Percentiles rank a stretch among this genome's conserved stretches.
These are phyloP conservation scores for Rhexocercosporidium sp. DNA, from an alignment of 2,329 filamentous ascomycete species.

Conservation along the genomic window DNA sequence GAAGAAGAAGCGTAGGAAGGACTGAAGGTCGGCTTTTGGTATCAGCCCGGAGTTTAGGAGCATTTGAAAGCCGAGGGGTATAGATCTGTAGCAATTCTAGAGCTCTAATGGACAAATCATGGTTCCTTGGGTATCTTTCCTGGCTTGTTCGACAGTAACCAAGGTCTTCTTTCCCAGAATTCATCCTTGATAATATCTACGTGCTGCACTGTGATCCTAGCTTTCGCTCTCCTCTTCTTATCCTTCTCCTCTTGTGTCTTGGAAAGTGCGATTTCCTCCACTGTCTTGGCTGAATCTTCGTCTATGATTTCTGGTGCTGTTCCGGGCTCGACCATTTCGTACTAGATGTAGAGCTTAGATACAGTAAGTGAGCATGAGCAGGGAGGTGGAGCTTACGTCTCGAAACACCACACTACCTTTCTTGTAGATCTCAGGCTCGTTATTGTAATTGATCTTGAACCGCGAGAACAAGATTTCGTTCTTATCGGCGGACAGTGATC, in stretches of 20 bases:
- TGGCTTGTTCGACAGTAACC: conserved; percentile 78
- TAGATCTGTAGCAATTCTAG: conserved; percentile 25
- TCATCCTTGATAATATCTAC: conserved; percentile 94
- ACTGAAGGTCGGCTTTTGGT: conserved; percentile 16
- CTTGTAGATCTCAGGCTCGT: conserved; percentile 88
- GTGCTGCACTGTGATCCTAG: conserved; percentile 80
- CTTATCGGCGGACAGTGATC: conserved; percentile 85
- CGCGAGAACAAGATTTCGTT: conserved; percentile 92
- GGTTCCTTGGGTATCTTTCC: conserved; percentile 69
- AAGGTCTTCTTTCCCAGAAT: conserved; percentile 89
- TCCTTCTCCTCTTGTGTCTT: conserved; percentile 86
- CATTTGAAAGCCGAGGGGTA: conserved; percentile 14
- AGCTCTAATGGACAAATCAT: conserved; percentile 28
- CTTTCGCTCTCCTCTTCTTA: conserved; percentile 80
- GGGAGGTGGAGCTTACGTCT: conserved; percentile 50
- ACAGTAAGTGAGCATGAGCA: background rate
- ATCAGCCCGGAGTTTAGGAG: conserved; percentile 35
- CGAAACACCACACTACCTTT: conserved; percentile 92
- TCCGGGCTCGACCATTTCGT: conserved; percentile 69
- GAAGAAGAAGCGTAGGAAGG: conserved; percentile 40
- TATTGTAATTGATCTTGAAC: conserved; percentile 97
- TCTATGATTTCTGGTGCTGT: conserved; percentile 45
- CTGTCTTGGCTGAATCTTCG: conserved; percentile 52
- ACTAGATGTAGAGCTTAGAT: conserved; percentile 51
- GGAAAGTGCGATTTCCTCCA: conserved; percentile 64